Conservation (phyloP, 192 early-diverging fungal genomes). For the Spinellus fusiger region DNA sequence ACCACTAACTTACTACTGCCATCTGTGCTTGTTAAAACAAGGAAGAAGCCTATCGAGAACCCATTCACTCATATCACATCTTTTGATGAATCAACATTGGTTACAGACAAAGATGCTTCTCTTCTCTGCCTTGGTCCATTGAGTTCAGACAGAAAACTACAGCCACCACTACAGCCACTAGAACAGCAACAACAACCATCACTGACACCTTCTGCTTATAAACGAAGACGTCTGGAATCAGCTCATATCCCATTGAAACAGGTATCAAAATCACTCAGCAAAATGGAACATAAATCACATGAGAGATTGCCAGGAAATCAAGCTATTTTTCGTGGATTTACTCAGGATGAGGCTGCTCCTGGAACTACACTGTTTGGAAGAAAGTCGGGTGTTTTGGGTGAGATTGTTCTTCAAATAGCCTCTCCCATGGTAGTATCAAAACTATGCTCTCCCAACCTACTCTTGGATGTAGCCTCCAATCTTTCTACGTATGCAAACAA, state of each 20-base stretch:
- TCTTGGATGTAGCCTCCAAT: slow-evolving; percentile 11
- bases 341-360: slow-evolving; percentile 17
- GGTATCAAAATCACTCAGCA: not conserved
- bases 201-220: not conserved
- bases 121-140: not conserved
- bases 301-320: not conserved
- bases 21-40: slow-evolving; percentile 13
- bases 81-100: slow-evolving; percentile 26
- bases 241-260: not conserved
- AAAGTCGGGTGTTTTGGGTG: slow-evolving; percentile 12
- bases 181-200: not conserved
- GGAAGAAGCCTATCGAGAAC: slow-evolving; percentile 22
- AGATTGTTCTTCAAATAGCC: slow-evolving; percentile 16
- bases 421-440: slow-evolving; percentile 21
- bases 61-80: slow-evolving; percentile 26
- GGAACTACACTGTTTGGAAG: slow-evolving; percentile 15
- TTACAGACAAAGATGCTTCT: not conserved
- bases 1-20: not conserved
- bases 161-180: not conserved
- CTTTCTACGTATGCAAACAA: too few relatives aligned
- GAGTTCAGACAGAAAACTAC: too few relatives aligned
- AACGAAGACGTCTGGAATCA: not conserved
- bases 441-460: slow-evolving; percentile 25
- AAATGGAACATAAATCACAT: not conserved
- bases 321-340: not conserved